A percentile compares a stretch with the other conserved stretches of the same genome.
These are phyloP conservation scores for Kodamaea arcana DNA, from an alignment of 1,139 yeast species.

Conservation along the genomic window DNA sequence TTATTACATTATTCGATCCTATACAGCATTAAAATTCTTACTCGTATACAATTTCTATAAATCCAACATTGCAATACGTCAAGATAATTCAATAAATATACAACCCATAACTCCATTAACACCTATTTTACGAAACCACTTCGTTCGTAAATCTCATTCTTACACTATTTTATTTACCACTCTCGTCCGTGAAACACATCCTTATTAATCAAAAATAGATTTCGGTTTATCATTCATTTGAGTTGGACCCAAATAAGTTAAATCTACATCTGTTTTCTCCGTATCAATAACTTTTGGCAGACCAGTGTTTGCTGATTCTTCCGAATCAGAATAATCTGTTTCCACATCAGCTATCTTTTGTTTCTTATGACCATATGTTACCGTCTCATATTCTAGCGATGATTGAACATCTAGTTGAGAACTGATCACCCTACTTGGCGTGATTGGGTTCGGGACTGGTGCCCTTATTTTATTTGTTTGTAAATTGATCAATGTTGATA, in stretches of 20 bases:
- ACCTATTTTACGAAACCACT: background rate
- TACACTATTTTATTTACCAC: too few relatives aligned
- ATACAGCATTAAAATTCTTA: too few relatives aligned
- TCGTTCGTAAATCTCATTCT: too few relatives aligned
- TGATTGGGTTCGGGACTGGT: background rate
- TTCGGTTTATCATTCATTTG: slow-evolving; percentile 29
- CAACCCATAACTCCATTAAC: background rate
- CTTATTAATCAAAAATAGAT: slow-evolving; percentile 26
- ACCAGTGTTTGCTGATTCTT: background rate
- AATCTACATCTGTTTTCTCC: background rate
- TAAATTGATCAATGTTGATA: background rate
- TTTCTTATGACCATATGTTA: slow-evolving; percentile 4
- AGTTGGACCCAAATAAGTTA: slow-evolving; percentile 33
- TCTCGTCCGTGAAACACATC: too few relatives aligned
- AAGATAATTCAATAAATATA: too few relatives aligned
- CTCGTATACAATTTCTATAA: too few relatives aligned
- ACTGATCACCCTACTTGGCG: background rate
- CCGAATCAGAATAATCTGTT: slow-evolving; percentile 2
- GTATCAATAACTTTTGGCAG: background rate
- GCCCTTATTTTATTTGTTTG: slow-evolving; percentile 1
- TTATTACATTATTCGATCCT: too few relatives aligned
- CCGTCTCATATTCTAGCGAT: slow-evolving; percentile 1
- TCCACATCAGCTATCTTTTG: background rate
- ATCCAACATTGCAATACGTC: too few relatives aligned
- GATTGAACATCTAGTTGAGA: background rate